Evolutionary conservation across 208 protist species (phyloP).

Genomic region (Crithidia thermophila): DNA sequence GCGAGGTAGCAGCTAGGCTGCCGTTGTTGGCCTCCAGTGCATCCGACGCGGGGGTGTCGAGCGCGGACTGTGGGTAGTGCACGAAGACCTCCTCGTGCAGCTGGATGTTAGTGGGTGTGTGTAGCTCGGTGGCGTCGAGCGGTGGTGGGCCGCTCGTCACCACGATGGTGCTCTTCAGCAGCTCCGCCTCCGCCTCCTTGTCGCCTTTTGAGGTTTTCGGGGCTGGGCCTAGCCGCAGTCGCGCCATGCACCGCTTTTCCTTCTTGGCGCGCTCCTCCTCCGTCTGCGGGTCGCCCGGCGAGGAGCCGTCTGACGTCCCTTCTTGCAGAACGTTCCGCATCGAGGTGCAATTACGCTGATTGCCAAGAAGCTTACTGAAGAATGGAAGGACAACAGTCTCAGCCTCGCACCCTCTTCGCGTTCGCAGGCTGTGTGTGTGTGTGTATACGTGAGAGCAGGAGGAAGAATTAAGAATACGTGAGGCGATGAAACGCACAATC

Average conservation of each 20-base stretch:
- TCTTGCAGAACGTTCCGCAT: background rate
- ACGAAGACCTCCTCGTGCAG: slow-evolving; percentile 24
- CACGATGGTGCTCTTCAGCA: slow-evolving; percentile 20
- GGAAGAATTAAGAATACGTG: too few relatives aligned
- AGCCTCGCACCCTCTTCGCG: too few relatives aligned
- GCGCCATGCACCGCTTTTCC: background rate
- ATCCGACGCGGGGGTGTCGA: background rate
- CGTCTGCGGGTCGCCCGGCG: background rate
- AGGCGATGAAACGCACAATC: too few relatives aligned
- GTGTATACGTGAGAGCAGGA: too few relatives aligned
- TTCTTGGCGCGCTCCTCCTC: background rate
- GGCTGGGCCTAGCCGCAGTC: background rate
- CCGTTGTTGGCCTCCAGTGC: background rate
- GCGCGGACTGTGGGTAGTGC: slow-evolving; percentile 1
- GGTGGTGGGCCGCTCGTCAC: background rate
- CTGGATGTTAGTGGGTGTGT: slow-evolving; percentile 17
- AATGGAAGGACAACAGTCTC: background rate
- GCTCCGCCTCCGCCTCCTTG: slow-evolving; percentile 8
- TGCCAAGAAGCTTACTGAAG: too few relatives aligned
- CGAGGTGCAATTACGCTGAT: background rate
- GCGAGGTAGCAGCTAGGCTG: background rate
- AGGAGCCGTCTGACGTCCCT: background rate
- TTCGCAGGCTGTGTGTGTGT: too few relatives aligned
- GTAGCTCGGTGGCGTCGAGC: slow-evolving; percentile 4
- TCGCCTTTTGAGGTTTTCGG: slow-evolving; percentile 4